Evolutionary conservation across 2,329 filamentous ascomycete species (phyloP), one percentile per base, ranked within the genome.

Genomic region (Huntiella abstrusa): DNA sequence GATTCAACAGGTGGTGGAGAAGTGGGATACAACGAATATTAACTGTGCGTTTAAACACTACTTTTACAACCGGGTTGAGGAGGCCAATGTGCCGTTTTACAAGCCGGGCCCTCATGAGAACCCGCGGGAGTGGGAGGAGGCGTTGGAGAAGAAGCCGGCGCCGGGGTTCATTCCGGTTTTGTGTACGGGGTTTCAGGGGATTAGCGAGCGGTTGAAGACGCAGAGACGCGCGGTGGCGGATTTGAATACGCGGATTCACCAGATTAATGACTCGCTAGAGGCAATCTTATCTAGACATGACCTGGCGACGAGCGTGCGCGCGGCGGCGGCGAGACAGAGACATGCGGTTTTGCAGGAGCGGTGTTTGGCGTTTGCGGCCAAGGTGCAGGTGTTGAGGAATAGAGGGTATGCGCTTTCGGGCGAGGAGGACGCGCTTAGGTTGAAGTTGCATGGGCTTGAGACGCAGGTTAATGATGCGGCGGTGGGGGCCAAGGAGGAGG

Each of bases 41-140:
- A 75, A 75, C 57, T 86, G 81, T 55, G 74, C 73, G 22, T 85
- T 91, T 64, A 81, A 84, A 60, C 69, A 82, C 57, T 88, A 88
- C 65, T 84, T 91, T 60, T 92, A 91, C 69, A 91, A 91, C 63
- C 77, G 83, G 53, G 82, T 87, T 52, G 77, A 81, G 52, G 75
- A 81, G 55, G 72, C 75, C 45, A 71, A 73, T 57, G 77, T 80
- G n/a, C 81, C 81, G 8, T 86, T 81, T 60, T 87, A 82, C 60
- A 73, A 77, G 52, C 81, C 81, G 2, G 68, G 73, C 12, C 65
- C 75, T 1, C 67, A 73, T 53, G 84, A 91, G 57, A 77, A 87
- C 56, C 74, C 79, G 34, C 72, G 75, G 52, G 82, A 83, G 57
- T 92, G 83, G 82, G 84, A 92, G 56, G 81, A 86, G 54, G 84